Evolutionary conservation across 2,329 filamentous ascomycete genomes (phyloP).

Genomic region (Cryphonectria japonica): DNA sequence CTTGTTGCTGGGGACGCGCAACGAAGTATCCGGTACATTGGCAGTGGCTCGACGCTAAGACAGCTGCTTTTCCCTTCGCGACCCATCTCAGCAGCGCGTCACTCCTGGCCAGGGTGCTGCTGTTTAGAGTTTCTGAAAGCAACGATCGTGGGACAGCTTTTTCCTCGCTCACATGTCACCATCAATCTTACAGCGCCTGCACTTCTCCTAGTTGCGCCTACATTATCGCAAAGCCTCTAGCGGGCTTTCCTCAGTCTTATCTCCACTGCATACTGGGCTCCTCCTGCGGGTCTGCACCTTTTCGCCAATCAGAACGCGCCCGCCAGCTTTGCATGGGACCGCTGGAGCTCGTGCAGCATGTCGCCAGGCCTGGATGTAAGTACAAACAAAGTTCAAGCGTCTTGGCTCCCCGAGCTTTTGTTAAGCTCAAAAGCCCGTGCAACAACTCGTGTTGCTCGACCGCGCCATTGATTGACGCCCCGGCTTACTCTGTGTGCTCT

Average conservation of each 20-base stretch:
- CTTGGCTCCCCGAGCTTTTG: constrained; percentile 12
- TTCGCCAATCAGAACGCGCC: constrained; percentile 27
- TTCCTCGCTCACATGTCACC: constrained; percentile 1
- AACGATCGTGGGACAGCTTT: constrained; percentile 8
- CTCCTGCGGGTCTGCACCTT: constrained; percentile 22
- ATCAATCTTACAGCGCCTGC: background rate
- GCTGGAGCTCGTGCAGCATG: constrained; percentile 24
- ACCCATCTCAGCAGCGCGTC: constrained; percentile 11
- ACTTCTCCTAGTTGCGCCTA: constrained; percentile 4
- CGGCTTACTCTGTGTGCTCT: constrained; percentile 17
- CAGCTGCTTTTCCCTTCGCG: constrained; percentile 13
- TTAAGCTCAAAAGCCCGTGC: constrained; percentile 19
- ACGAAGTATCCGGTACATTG: constrained; percentile 34
- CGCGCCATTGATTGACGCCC: constrained; percentile 8
- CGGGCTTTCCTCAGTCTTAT: constrained; percentile 14
- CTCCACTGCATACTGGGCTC: constrained; percentile 5
- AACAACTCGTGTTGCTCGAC: constrained; percentile 2
- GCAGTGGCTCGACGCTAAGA: background rate
- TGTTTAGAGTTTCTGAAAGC: background rate
- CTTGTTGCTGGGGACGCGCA: background rate
- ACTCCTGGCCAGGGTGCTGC: constrained; percentile 3
- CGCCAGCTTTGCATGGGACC: constrained; percentile 22
- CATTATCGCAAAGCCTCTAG: constrained; percentile 23
- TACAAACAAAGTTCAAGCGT: constrained; percentile 24
- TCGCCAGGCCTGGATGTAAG: constrained; percentile 26